Conservation (phyloP, 768 basidiomycete species). For the Hypholoma sublateritium region DNA sequence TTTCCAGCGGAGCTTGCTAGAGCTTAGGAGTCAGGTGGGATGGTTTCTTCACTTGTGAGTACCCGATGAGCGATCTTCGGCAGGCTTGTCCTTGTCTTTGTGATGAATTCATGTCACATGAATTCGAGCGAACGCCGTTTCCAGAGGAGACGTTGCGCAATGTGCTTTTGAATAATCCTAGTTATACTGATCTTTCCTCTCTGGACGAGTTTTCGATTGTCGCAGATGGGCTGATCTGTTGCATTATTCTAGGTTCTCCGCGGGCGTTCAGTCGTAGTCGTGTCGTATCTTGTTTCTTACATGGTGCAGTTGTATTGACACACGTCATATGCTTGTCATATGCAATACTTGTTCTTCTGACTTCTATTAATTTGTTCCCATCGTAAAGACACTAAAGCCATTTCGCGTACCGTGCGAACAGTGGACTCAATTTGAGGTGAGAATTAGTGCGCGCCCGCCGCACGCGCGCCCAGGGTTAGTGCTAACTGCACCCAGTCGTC, state of each 20-base stretch:
- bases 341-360: not conserved
- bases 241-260: not conserved
- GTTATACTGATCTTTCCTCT: slow-evolving; percentile 21
- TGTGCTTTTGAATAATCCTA: slow-evolving; percentile 24
- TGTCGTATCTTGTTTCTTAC: not conserved
- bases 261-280: too few species aligned
- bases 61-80: not conserved
- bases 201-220: not conserved
- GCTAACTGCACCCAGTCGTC: too few species aligned
- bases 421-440: too few species aligned
- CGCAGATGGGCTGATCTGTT: not conserved
- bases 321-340: too few species aligned
- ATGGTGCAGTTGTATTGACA: not conserved
- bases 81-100: not conserved
- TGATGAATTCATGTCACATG: slow-evolving; percentile 23
- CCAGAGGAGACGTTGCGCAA: slow-evolving; percentile 17
- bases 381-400: too few species aligned
- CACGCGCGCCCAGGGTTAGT: too few species aligned
- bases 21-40: too few species aligned
- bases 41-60: slow-evolving; percentile 1
- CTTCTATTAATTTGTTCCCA: not conserved
- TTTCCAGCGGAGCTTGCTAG: too few species aligned
- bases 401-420: too few species aligned
- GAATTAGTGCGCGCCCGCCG: too few species aligned
- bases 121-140: slow-evolving; percentile 22